These are phyloP conservation scores for Globisporangium nodosum DNA, from an alignment of 352 stramenopile genomes.

Conservation along the genomic window DNA sequence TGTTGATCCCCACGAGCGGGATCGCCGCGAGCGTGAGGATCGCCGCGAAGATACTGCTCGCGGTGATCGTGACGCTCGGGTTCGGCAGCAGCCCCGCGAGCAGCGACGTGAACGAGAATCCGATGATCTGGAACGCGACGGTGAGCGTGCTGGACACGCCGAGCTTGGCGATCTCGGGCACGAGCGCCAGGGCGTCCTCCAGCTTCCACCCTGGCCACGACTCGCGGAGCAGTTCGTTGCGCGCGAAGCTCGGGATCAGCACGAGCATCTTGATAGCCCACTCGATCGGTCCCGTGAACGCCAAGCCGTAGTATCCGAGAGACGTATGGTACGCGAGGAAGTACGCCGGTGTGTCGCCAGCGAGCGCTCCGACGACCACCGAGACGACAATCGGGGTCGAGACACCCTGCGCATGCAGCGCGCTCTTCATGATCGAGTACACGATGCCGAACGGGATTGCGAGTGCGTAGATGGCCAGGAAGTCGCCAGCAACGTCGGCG, in stretches of 20 bases:
- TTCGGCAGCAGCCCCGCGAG: constrained; percentile 27
- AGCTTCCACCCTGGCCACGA: constrained; percentile 19
- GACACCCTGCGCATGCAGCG: constrained; percentile 34
- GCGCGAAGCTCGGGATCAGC: constrained; percentile 17
- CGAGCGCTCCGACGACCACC: constrained; percentile 15
- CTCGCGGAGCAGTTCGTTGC: constrained; percentile 15
- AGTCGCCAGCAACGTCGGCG: constrained; percentile 13
- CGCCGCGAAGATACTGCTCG: constrained; percentile 28
- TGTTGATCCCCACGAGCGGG: constrained; percentile 22
- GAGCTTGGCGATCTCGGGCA: constrained; percentile 12
- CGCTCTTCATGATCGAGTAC: constrained; percentile 19
- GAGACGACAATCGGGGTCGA: constrained; percentile 26
- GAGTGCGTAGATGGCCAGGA: constrained; percentile 16
- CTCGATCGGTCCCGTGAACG: constrained; percentile 20
- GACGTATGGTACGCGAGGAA: constrained; percentile 29
- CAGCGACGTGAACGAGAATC: constrained; percentile 14
- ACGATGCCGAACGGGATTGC: constrained; percentile 24
- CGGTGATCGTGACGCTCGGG: constrained; percentile 22
- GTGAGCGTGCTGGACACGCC: constrained; percentile 13
- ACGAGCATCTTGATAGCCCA: constrained; percentile 21
- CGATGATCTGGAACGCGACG: constrained; percentile 18
- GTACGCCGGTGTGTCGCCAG: constrained; percentile 23
- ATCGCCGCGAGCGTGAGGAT: constrained; percentile 24
- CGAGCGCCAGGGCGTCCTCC: constrained; percentile 9
- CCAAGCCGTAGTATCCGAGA: constrained; percentile 30